Base-by-base conservation (phyloP, 257 asterid genomes). In the Haberlea rhodopensis region DNA sequence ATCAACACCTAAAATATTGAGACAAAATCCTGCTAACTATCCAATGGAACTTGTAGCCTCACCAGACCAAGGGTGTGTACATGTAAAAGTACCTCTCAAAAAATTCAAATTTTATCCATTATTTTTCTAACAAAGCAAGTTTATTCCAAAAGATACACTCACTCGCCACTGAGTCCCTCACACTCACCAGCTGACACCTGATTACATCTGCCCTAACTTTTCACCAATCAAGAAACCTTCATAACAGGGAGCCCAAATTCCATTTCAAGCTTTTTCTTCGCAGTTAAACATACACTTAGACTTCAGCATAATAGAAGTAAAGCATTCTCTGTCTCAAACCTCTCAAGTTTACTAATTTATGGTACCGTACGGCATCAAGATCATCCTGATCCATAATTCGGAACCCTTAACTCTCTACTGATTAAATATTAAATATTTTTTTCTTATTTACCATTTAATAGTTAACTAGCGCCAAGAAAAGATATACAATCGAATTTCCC, bases 201-300 rank as follows among this genome's bases (percentile, higher is more conserved):
- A 19, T 60, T 18, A 15, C 29, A 6, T 40, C 18, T 13, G 51
- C 51, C 51, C 20, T 43, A 61, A 63, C 43, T 72, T 19, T 28
- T 60, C 23, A n/a, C 60, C 45, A 72, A 61, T 54, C 67, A 46
- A 19, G 25, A 67, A 53, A 31, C 22, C 27, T 15, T 4, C 20
- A n/a, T 45, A 46, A 61, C 53, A 55, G 21, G 18, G 13, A 56
- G 19, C 48, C 28, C 24, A 26, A 16, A 51, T 59, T 28, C 31
- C 69, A 29, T 40, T 60, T 26, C 25, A 57, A 5, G 15, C 11
- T 24, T 25, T 7, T 48, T 4, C 37, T n/a, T n/a, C n/a, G n/a
- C n/a, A n/a, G n/a, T n/a, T n/a, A 18, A 20, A 31, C 63, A 37
- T 25, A 45, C 56, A 40, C 60, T 40, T 18, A 21, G 45, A 27